Conservation (phyloP, 176 grass and related monocot genomes). For the Stipa capillata region DNA sequence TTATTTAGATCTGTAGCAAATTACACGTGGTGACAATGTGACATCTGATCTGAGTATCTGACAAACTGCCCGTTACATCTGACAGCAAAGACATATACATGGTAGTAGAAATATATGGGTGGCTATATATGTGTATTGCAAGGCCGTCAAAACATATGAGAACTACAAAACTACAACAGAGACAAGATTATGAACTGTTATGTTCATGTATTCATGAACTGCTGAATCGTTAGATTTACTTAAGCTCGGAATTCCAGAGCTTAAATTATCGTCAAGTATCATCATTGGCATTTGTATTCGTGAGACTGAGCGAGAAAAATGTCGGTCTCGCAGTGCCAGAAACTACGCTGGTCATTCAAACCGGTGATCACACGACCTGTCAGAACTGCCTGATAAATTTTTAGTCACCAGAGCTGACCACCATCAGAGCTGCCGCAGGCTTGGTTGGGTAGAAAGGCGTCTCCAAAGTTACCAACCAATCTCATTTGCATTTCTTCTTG, state of each 20-base stretch:
- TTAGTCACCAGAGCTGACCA: slow-evolving; percentile 40
- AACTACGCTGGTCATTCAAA: not conserved
- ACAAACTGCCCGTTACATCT: not conserved
- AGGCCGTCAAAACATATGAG: slow-evolving; percentile 15
- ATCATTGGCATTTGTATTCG: not conserved
- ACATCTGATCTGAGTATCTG: not conserved
- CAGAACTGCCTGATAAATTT: not conserved
- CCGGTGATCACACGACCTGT: not conserved
- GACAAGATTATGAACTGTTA: not conserved
- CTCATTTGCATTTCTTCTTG: slow-evolving; percentile 80
- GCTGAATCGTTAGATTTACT: not conserved
- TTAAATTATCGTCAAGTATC: not conserved
- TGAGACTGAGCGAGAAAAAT: not conserved
- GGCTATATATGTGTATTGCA: slow-evolving; percentile 8
- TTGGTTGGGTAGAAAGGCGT: slow-evolving; percentile 47
- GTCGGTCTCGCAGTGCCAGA: not conserved
- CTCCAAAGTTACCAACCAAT: slow-evolving; percentile 34
- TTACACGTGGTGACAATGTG: not conserved
- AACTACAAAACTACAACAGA: not conserved
- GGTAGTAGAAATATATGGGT: not conserved
- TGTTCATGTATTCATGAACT: not conserved
- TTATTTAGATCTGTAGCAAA: slow-evolving; percentile 10
- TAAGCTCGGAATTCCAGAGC: not conserved
- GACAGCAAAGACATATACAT: slow-evolving; percentile 29
- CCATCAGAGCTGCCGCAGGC: slow-evolving; percentile 67